These are phyloP conservation scores for Globisporangium viniferum DNA, from an alignment of 352 stramenopile genomes.

Conservation along the genomic window DNA sequence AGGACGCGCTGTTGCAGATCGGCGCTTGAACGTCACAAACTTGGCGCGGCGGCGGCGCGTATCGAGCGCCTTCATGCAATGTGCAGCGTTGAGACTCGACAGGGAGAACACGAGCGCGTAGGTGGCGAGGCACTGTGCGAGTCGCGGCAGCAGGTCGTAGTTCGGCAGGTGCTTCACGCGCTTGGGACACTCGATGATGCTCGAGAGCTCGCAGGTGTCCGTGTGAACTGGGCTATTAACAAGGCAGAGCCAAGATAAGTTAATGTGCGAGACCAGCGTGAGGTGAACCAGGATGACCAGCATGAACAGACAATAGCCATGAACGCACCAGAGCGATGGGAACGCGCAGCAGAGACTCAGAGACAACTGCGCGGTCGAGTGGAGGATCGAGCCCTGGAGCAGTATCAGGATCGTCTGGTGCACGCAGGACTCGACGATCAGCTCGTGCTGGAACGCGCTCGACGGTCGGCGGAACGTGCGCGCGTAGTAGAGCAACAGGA, in stretches of 20 bases:
- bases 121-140: constrained; percentile 42
- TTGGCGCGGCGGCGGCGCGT: constrained; percentile 36
- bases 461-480: constrained; percentile 42
- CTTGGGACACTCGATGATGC: constrained; percentile 41
- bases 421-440: constrained; percentile 53
- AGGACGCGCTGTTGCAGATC: not conserved
- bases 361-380: constrained; percentile 41
- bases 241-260: not conserved
- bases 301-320: not conserved
- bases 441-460: constrained; percentile 45
- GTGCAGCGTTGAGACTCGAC: constrained; percentile 35
- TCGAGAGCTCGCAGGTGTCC: constrained; percentile 26
- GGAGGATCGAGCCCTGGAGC: constrained; percentile 38
- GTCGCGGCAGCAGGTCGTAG: constrained; percentile 38
- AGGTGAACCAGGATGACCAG: not conserved
- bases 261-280: constrained; percentile 4
- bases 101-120: constrained; percentile 37
- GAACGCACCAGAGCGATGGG: constrained; percentile 41
- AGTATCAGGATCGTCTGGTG: constrained; percentile 41
- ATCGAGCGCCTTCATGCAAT: constrained; percentile 38
- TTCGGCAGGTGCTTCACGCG: constrained; percentile 24
- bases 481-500: constrained; percentile 62
- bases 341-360: constrained; percentile 55
- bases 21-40: constrained; percentile 39
- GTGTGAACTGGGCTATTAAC: constrained; percentile 37